Evolutionary conservation across 495 filamentous ascomycete genomes (phyloP).

Genomic region (Trichoderma orchidacearum): DNA sequence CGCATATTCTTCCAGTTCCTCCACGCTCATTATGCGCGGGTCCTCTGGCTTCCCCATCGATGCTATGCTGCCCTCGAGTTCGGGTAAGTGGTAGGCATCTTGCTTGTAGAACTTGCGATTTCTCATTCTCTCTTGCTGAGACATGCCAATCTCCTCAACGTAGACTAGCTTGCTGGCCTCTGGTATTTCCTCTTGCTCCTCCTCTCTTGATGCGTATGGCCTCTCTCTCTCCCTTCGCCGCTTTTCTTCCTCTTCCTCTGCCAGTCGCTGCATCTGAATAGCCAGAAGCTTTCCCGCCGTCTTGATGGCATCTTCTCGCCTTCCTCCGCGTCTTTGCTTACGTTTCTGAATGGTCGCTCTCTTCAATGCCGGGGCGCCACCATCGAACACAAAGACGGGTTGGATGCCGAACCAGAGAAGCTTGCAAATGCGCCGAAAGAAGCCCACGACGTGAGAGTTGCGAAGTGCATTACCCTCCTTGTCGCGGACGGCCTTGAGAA

Average conservation of each 20-base stretch:
- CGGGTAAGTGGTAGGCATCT: slow-evolving; percentile 88
- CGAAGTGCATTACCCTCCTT: slow-evolving; percentile 95
- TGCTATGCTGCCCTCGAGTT: slow-evolving; percentile 58
- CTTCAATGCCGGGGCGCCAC: slow-evolving; percentile 83
- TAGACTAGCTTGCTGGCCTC: slow-evolving; percentile 61
- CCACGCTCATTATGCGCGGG: slow-evolving; percentile 84
- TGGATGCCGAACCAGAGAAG: slow-evolving; percentile 91
- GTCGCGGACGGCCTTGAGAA: slow-evolving; percentile 95
- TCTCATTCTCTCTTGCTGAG: slow-evolving; percentile 54
- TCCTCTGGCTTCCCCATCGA: slow-evolving; percentile 85
- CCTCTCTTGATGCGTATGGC: slow-evolving; percentile 7
- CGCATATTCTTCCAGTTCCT: slow-evolving; percentile 87
- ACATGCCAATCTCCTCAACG: slow-evolving; percentile 78
- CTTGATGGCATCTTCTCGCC: slow-evolving; percentile 79
- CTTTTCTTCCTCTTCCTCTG: slow-evolving; percentile 67
- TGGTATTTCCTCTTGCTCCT: slow-evolving; percentile 38
- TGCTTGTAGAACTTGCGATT: slow-evolving; percentile 74
- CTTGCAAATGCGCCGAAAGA: slow-evolving; percentile 97
- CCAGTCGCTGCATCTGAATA: slow-evolving; percentile 77
- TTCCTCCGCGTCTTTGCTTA: slow-evolving; percentile 70
- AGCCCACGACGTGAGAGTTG: slow-evolving; percentile 89
- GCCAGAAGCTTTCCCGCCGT: slow-evolving; percentile 86
- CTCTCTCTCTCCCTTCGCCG: slow-evolving; percentile 25
- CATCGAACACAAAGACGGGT: slow-evolving; percentile 97
- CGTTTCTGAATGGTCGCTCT: slow-evolving; percentile 73